Evolutionary conservation across 805 yeast species (phyloP).

Genomic region (Ogataea parapolymorpha): DNA sequence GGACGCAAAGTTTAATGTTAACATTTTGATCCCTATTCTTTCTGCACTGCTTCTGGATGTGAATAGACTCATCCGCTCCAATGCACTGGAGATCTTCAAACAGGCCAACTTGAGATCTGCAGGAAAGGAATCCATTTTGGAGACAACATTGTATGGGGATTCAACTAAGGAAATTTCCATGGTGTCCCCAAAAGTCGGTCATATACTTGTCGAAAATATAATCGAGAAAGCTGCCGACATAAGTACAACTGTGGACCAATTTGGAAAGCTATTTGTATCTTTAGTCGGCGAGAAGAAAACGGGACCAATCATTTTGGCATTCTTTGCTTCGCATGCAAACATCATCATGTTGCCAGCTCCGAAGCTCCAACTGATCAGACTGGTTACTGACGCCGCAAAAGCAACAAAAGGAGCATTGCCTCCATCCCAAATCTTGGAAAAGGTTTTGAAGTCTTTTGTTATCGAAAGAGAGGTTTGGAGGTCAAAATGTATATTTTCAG

Average conservation of each 20-base stretch:
- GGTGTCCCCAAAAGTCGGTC: slow-evolving; percentile 65
- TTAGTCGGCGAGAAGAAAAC: slow-evolving; percentile 49
- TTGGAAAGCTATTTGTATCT: slow-evolving; percentile 34
- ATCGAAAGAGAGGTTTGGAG: slow-evolving; percentile 45
- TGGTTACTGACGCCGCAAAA: slow-evolving; percentile 40
- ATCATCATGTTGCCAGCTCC: slow-evolving; percentile 49
- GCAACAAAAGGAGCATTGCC: slow-evolving; percentile 40
- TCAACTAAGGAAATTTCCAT: slow-evolving; percentile 46
- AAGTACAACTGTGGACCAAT: slow-evolving; percentile 47
- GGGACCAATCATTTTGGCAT: slow-evolving; percentile 57
- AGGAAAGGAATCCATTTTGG: slow-evolving; percentile 44
- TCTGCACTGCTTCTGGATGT: slow-evolving; percentile 51
- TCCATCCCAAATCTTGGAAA: slow-evolving; percentile 47
- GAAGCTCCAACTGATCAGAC: slow-evolving; percentile 48
- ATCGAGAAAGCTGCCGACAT: slow-evolving; percentile 39
- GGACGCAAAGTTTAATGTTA: slow-evolving; percentile 35
- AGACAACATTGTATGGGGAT: slow-evolving; percentile 56
- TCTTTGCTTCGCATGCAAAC: slow-evolving; percentile 66
- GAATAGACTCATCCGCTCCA: slow-evolving; percentile 48
- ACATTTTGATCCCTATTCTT: slow-evolving; percentile 58
- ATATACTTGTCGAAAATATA: slow-evolving; percentile 39
- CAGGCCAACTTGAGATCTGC: slow-evolving; percentile 36
- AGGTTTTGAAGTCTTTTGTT: slow-evolving; percentile 44
- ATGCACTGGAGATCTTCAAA: slow-evolving; percentile 37
- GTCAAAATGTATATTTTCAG: slow-evolving; percentile 42